phyloP scores from a whole-genome alignment of 2,329 filamentous ascomycete species.

The Bretziella fagacearum region DNA sequence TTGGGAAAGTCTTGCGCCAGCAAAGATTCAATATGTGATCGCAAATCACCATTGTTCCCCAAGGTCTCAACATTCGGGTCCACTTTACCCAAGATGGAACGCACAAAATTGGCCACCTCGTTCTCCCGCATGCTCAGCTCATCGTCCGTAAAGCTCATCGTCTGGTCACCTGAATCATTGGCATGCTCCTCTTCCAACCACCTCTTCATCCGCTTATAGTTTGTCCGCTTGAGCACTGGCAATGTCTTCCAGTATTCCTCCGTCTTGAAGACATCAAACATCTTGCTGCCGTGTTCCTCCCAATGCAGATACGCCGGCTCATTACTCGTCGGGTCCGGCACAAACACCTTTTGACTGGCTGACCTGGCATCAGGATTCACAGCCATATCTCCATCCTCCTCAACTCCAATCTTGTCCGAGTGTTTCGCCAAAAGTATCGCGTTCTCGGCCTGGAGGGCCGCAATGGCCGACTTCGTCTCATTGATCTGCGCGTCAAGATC shows the following conservation, averaged over 20 bases:
- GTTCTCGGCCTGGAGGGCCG: constrained; percentile 14
- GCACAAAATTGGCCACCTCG: constrained; percentile 12
- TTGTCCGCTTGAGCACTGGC: constrained; percentile 12
- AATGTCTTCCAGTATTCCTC: constrained; percentile 11
- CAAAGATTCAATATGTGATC: constrained; percentile 9
- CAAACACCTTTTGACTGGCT: constrained; percentile 7
- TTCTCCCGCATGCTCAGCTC: constrained; percentile 1
- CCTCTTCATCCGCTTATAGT: constrained; percentile 11
- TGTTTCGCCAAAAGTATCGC: constrained; percentile 11
- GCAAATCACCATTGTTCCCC: not conserved
- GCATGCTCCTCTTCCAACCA: constrained; percentile 10
- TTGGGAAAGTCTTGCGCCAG: constrained; percentile 11
- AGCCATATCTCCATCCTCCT: not conserved
- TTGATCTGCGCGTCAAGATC: constrained; percentile 40
- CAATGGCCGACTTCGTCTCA: constrained; percentile 15
- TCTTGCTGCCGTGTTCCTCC: constrained; percentile 10
- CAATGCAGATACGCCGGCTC: constrained; percentile 13
- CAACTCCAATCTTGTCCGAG: constrained; percentile 1
- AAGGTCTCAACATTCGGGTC: not conserved
- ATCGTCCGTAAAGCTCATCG: constrained; percentile 4
- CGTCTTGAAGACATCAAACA: constrained; percentile 10
- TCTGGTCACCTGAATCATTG: not conserved
- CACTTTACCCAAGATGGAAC: constrained; percentile 10
- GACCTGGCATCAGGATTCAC: not conserved
- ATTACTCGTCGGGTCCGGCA: constrained; percentile 10